Conservation (phyloP, 2,329 filamentous ascomycete species). For the Piedraia hortae region DNA sequence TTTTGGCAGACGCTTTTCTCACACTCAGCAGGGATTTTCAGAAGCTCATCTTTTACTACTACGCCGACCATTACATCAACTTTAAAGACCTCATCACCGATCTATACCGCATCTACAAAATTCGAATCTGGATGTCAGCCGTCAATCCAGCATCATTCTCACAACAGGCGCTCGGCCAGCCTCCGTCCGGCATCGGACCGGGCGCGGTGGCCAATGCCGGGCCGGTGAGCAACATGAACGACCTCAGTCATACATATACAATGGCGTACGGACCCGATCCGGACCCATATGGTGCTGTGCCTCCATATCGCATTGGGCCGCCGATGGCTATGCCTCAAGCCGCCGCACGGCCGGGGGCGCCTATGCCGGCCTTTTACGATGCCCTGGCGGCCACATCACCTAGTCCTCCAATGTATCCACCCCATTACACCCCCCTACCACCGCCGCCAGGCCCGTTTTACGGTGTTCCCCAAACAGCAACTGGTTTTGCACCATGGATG, state of each 20-base stretch:
- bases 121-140: conserved; percentile 97
- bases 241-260: conserved; percentile 8
- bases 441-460: too few species aligned
- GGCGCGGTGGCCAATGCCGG: conserved; percentile 9
- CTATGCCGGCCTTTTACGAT: too few species aligned
- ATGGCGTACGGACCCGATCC: conserved; percentile 11
- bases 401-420: too few species aligned
- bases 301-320: conserved; percentile 10
- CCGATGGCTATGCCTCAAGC: too few species aligned
- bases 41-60: conserved; percentile 97
- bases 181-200: conserved; percentile 13
- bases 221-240: conserved; percentile 3
- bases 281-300: conserved; percentile 12
- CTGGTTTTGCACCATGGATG: too few species aligned
- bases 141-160: conserved; percentile 87
- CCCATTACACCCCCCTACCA: too few species aligned
- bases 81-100: conserved; percentile 96
- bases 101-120: conserved; percentile 98
- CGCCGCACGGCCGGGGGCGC: too few species aligned
- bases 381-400: too few species aligned
- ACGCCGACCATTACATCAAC: conserved; percentile 92
- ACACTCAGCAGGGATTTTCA: conserved; percentile 58
- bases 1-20: not conserved
- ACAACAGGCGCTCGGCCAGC: conserved; percentile 11
- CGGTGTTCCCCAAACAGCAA: too few species aligned